Conservation (phyloP, 306 rosid species). For the Acacia crassicarpa region DNA sequence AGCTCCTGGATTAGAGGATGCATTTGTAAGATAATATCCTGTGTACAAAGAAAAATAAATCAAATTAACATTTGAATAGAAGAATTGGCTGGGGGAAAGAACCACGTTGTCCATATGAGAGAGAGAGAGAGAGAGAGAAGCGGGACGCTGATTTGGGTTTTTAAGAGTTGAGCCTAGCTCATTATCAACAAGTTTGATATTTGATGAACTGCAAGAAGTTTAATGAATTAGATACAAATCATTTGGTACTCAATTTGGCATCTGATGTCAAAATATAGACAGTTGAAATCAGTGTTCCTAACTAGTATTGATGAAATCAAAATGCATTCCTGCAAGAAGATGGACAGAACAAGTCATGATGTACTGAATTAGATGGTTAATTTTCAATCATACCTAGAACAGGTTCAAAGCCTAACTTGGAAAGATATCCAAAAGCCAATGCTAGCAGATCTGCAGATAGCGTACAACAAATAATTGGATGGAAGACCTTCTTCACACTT, state of each 20-base stretch:
- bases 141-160: neutral
- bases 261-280: conserved; percentile 10
- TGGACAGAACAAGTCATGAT: neutral
- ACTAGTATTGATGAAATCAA: conserved; percentile 7
- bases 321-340: conserved; percentile 1
- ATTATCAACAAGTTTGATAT: neutral
- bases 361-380: conserved; percentile 19
- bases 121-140: neutral
- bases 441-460: conserved; percentile 83
- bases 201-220: conserved; percentile 5
- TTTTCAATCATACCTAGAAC: conserved; percentile 73
- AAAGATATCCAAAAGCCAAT: conserved; percentile 68
- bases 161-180: neutral
- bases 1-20: conserved; percentile 86
- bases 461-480: conserved; percentile 92
- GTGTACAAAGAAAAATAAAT: conserved; percentile 31
- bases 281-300: conserved; percentile 16
- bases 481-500: conserved; percentile 74
- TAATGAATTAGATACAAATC: conserved; percentile 11
- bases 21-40: conserved; percentile 85
- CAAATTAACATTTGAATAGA: neutral
- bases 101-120: neutral
- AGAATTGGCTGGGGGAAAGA: neutral
- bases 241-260: conserved; percentile 6
- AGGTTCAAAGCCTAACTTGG: conserved; percentile 81